Evolutionary conservation across 1,139 yeast species (phyloP), one percentile per base, ranked within the genome.

Genomic region (Pichia inconspicua): DNA sequence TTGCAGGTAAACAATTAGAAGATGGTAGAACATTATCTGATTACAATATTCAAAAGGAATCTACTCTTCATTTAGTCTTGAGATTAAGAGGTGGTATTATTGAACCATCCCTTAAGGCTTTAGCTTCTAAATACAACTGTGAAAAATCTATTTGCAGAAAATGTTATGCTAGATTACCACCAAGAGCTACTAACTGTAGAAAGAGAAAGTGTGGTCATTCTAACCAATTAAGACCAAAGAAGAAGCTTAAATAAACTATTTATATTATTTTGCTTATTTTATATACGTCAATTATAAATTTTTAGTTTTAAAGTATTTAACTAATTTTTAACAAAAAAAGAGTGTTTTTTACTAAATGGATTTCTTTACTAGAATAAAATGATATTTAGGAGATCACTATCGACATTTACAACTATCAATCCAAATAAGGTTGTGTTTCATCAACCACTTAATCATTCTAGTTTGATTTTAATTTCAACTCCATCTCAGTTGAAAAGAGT

Each of bases 171-270:
- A 94, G 98, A 84, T 89, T 92, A 72, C 98, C 98, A 71, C 96
- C 97, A 76, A 92, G 97, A 85, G 98, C 98, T 68, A 92, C 97
- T 78, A 92, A 92, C 96, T 92, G 98, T 84, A 89, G 98, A 83
- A 92, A 92, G 97, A 89, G 97, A 88, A 92, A 92, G 84, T 92
- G 98, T 78, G 98, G 98, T 71, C 98, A 92, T 95, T 82, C 96
- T 75, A 92, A 92, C 83, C 98, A 92, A 82, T 87, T 92, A 77
- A 89, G 97, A 83, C 97, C 97, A 79, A 90, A 90, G 96, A 92
- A 92, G 95, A 92, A 92, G 89, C 85, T 89, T 76, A 90, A 90
- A 83, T 90, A 80, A 77, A 72, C 76, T 47, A 49, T 47, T 48
- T 41, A 70, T 70, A 73, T 39, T 39, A 25, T 19, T 42, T 43